Evolutionary conservation across 2,329 filamentous ascomycete genomes (phyloP), one percentile per base, ranked within the genome.

Genomic region (Penicillium aurantiogriseum): DNA sequence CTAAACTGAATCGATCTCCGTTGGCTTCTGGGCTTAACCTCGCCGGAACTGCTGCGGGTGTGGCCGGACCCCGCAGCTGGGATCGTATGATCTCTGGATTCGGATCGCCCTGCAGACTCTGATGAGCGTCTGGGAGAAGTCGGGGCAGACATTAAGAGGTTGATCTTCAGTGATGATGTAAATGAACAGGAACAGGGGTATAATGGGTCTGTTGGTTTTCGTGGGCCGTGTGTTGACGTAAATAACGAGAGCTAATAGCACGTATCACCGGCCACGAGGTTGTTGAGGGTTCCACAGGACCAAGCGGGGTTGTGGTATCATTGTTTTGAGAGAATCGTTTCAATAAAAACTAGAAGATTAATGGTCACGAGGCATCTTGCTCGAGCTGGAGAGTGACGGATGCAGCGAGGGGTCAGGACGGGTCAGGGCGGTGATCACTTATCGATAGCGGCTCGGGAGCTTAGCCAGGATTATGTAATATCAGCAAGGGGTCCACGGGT

Each of bases 1-100:
- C 69, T 72, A 59, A 77, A 77, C 54, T 76, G 74, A 43, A 77
- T 75, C 8, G 75, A 77, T 51, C 68, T 72, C 39, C 71, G 67
- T 11, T 72, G 69, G 46, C 65, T 70, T 38, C 67, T 42, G 11
- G 66, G 47, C 5, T 54, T 65, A 17, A 69, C 67, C 39, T 63
- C 62, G 23, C 62, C 52, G 15, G 67, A 63, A 19, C 67, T 66
- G 15, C 63, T 66, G 39, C 61, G 64, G 13, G 60, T 60, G 29
- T 69, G 61, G n/a, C 51, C 57, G 23, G 62, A 56, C 4, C 54
- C 58, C 38, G 61, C 58, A 19, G 38, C 5, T 43, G 58, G 50
- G n/a, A 51, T 53, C 23, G 59, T 61, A 46, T 56, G 60, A 43
- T 61, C 58, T 19, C 45, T 49, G 25, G 47, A 56, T 19, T 47